Conservation (phyloP, 495 filamentous ascomycete genomes). For the Penicillium waksmanii region DNA sequence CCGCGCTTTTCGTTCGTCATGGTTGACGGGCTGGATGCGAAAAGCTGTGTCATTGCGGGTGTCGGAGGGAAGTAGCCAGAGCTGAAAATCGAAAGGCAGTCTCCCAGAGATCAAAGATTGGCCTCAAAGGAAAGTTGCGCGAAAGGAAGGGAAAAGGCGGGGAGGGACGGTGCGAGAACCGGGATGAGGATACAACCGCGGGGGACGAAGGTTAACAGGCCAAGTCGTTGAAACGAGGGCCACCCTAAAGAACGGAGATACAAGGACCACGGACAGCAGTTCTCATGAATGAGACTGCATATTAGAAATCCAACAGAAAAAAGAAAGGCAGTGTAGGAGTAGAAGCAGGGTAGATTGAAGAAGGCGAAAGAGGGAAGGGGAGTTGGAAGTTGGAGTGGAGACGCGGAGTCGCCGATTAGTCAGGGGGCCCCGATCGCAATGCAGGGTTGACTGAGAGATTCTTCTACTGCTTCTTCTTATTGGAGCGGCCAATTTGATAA, state of each 20-base stretch:
- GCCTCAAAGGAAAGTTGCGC: constrained; percentile 12
- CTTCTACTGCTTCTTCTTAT: background rate
- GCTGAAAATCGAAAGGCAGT: background rate
- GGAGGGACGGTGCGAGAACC: constrained; percentile 10
- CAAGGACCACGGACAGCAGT: constrained; percentile 13
- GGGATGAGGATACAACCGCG: constrained; percentile 24
- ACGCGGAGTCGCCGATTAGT: constrained; percentile 29
- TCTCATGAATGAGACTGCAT: constrained; percentile 30
- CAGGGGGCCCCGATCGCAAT: constrained; percentile 16
- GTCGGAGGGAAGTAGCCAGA: background rate
- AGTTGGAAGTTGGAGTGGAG: constrained; percentile 29
- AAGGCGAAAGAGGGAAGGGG: constrained; percentile 19
- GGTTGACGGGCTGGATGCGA: constrained; percentile 47
- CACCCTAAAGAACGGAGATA: constrained; percentile 30
- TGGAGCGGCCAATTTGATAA: no score
- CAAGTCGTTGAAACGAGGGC: constrained; percentile 17
- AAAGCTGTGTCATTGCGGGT: constrained; percentile 50
- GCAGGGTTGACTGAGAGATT: constrained; percentile 10
- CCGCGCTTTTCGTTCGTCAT: constrained; percentile 50
- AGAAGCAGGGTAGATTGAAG: constrained; percentile 23
- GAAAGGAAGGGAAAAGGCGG: constrained; percentile 19
- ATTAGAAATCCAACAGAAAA: constrained; percentile 7
- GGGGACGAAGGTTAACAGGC: constrained; percentile 16
- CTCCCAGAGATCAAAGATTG: constrained; percentile 9
- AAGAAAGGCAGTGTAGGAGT: constrained; percentile 9